phyloP scores from a whole-genome alignment of 2,329 filamentous ascomycete genomes.

The Orbilia ellipsospora region DNA sequence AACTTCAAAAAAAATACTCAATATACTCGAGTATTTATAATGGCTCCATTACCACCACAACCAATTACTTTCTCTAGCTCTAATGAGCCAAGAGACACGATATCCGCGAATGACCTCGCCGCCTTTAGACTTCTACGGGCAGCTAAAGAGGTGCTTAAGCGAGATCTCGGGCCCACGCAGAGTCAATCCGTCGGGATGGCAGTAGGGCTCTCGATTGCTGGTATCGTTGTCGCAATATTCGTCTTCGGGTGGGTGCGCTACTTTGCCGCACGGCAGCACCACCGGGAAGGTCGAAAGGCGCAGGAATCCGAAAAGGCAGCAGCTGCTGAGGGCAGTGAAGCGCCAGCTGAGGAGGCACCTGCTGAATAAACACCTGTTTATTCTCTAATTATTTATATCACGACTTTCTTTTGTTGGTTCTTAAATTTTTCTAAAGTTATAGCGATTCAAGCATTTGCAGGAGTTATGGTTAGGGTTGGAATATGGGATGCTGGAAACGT shows the following conservation, averaged over 20 bases:
- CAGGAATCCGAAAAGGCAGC: conserved; percentile 43
- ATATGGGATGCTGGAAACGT: conserved; percentile 6
- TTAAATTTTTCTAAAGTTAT: conserved; percentile 1
- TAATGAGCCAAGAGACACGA: conserved; percentile 26
- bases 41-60: conserved; percentile 43
- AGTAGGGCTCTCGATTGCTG: conserved; percentile 43
- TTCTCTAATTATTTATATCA: background rate
- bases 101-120: conserved; percentile 1
- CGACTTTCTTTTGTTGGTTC: background rate
- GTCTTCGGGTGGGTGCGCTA: conserved; percentile 53
- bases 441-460: conserved; percentile 36
- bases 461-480: conserved; percentile 28
- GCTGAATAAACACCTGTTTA: background rate
- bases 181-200: conserved; percentile 47
- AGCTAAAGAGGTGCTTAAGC: conserved; percentile 23
- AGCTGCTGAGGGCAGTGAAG: conserved; percentile 25
- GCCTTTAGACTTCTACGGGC: conserved; percentile 16
- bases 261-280: conserved; percentile 42
- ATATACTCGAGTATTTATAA: conserved; percentile 3
- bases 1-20: background rate
- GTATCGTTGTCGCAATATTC: conserved; percentile 53
- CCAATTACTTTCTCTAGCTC: conserved; percentile 16
- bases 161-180: conserved; percentile 46
- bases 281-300: conserved; percentile 25
- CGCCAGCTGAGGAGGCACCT: conserved; percentile 14